Evolutionary conservation across 768 basidiomycete species (phyloP).

Genomic region (Tephrocybe rancida): DNA sequence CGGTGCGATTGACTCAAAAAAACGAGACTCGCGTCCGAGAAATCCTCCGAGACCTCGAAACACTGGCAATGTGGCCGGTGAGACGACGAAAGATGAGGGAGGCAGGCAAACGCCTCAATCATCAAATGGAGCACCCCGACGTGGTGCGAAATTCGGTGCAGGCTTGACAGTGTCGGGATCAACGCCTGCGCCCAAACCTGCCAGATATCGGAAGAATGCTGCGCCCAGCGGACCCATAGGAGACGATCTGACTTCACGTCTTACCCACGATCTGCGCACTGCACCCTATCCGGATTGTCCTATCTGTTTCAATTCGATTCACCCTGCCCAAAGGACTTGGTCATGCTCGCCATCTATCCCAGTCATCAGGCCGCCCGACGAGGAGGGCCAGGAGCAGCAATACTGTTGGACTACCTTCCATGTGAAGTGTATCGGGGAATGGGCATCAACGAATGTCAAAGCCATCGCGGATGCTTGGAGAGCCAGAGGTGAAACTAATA

Average conservation of each 20-base stretch:
- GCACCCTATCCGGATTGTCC: slow-evolving; percentile 79
- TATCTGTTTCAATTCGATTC: slow-evolving; percentile 82
- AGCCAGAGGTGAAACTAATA: slow-evolving; percentile 61
- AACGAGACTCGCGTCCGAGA: slow-evolving; percentile 2
- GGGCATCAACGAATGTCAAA: slow-evolving; percentile 84
- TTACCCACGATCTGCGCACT: slow-evolving; percentile 65
- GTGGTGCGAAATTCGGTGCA: slow-evolving; percentile 37
- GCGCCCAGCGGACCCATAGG: slow-evolving; percentile 31
- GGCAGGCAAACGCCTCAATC: neutral
- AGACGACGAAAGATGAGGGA: neutral
- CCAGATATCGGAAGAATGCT: slow-evolving; percentile 4
- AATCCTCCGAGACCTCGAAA: slow-evolving; percentile 3
- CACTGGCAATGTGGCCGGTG: neutral
- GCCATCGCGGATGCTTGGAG: slow-evolving; percentile 74
- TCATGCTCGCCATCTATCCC: slow-evolving; percentile 77
- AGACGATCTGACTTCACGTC: slow-evolving; percentile 75
- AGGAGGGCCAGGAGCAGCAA: slow-evolving; percentile 41
- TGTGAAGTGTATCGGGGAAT: slow-evolving; percentile 83
- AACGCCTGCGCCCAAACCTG: slow-evolving; percentile 5
- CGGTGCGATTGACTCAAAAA: neutral
- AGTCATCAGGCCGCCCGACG: slow-evolving; percentile 31
- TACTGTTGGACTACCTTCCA: slow-evolving; percentile 94
- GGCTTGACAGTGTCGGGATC: slow-evolving; percentile 29
- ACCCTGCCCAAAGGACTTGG: slow-evolving; percentile 83
- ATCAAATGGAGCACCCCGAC: slow-evolving; percentile 16